Conservation (phyloP, 2,329 filamentous ascomycete genomes). For the Clarireedia hainanense region DNA sequence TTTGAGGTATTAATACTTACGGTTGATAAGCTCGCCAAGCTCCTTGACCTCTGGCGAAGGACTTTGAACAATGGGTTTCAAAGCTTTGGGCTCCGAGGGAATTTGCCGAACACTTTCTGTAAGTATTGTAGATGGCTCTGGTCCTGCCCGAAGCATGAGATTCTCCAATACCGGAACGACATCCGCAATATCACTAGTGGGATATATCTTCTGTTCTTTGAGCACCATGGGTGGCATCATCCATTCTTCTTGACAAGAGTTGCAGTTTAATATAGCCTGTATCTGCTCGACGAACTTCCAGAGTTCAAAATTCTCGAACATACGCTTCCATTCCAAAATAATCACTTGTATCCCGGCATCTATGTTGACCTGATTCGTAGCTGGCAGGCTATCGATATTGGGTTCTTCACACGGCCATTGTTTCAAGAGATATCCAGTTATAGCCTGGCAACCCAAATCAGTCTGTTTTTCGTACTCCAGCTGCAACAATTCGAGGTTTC, state of each 20-base stretch:
- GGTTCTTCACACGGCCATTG: conserved; percentile 40
- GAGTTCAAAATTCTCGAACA: conserved; percentile 42
- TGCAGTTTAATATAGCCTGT: conserved; percentile 33
- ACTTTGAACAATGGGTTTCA: too few relatives aligned
- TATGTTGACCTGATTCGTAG: conserved; percentile 31
- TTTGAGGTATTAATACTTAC: too few relatives aligned
- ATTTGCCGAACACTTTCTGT: neutral
- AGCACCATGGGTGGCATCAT: neutral
- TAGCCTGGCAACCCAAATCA: conserved; percentile 28
- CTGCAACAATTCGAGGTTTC: conserved; percentile 19
- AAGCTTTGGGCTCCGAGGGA: neutral
- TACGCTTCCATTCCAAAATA: conserved; percentile 38
- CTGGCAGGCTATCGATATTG: conserved; percentile 23
- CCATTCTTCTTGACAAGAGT: conserved; percentile 8
- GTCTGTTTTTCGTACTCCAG: conserved; percentile 28
- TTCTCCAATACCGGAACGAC: conserved; percentile 5
- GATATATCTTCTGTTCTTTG: conserved; percentile 9
- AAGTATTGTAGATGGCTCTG: neutral
- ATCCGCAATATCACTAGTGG: neutral
- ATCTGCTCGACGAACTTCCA: conserved; percentile 36
- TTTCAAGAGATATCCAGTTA: conserved; percentile 35
- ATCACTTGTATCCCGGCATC: conserved; percentile 33
- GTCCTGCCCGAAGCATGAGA: neutral
- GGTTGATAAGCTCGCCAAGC: conserved; percentile 26
- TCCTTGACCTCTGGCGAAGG: conserved; percentile 9